These are phyloP conservation scores for Podaxis sp. DNA, from an alignment of 768 basidiomycete species.

Conservation along the genomic window DNA sequence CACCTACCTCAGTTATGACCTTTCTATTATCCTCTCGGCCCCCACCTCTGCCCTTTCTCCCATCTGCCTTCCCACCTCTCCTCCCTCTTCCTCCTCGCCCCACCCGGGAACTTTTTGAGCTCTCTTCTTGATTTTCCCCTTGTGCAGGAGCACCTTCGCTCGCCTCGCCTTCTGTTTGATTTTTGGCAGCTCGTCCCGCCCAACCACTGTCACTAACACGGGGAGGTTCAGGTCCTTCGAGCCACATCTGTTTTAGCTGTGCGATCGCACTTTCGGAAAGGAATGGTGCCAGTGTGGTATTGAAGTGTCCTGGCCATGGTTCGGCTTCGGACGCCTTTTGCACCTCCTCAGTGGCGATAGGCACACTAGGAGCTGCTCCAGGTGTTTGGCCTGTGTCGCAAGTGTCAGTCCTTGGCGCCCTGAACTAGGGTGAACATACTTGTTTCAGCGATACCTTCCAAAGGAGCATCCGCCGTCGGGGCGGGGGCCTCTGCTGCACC, in stretches of 20 bases:
- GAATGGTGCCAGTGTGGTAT: conserved; percentile 54
- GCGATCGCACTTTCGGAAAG: conserved; percentile 59
- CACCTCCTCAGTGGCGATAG: conserved; percentile 7
- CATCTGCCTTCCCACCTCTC: conserved; percentile 37
- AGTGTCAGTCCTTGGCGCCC: not conserved
- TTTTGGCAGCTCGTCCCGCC: conserved; percentile 47
- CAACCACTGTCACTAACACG: conserved; percentile 74
- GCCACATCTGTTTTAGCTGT: conserved; percentile 67
- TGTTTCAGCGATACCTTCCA: conserved; percentile 15
- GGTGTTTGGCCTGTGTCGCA: conserved; percentile 10
- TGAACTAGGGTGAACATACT: not conserved
- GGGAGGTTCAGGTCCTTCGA: conserved; percentile 82
- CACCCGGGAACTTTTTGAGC: not conserved
- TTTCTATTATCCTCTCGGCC: conserved; percentile 60
- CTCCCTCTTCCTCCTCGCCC: conserved; percentile 25
- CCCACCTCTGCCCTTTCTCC: conserved; percentile 47
- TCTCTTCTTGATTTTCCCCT: conserved; percentile 10
- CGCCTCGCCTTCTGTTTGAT: conserved; percentile 23
- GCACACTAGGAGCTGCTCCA: conserved; percentile 1
- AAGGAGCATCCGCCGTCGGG: conserved; percentile 21
- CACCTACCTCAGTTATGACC: conserved; percentile 78
- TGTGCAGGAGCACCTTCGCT: conserved; percentile 4
- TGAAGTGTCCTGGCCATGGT: conserved; percentile 69
- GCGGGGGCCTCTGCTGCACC: conserved; percentile 17
- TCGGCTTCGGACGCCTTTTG: conserved; percentile 27